These are phyloP conservation scores for Boletus semigastroideus DNA, from an alignment of 1,284 basidiomycete genomes.

Conservation along the genomic window DNA sequence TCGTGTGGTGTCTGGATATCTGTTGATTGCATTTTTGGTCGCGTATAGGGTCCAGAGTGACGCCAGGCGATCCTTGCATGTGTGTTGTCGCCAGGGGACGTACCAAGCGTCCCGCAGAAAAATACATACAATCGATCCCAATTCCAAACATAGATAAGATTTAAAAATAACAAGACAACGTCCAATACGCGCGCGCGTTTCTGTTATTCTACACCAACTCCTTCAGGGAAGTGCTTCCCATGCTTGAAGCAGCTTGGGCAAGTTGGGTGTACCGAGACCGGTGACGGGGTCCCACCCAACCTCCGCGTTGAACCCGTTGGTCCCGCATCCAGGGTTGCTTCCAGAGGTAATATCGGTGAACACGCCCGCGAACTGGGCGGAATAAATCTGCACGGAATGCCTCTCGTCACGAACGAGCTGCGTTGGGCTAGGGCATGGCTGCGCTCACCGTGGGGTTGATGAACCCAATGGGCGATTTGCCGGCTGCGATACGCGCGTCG, in stretches of 20 bases:
- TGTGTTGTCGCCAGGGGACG: too few species aligned
- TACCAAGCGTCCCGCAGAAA: too few species aligned
- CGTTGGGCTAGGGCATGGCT: background rate
- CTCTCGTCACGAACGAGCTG: background rate
- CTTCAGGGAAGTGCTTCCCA: constrained; percentile 7
- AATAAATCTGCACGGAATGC: constrained; percentile 15
- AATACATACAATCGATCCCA: too few species aligned
- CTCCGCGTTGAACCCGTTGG: constrained; percentile 33
- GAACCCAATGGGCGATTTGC: constrained; percentile 39
- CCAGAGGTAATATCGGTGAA: constrained; percentile 46
- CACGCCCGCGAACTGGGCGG: constrained; percentile 7
- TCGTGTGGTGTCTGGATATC: background rate
- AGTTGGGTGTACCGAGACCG: constrained; percentile 33
- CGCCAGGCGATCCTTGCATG: too few species aligned
- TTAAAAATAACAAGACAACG: too few species aligned
- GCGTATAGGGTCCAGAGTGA: too few species aligned
- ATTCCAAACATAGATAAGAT: too few species aligned
- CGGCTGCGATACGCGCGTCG: constrained; percentile 40
- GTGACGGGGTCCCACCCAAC: constrained; percentile 40
- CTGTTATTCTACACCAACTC: background rate
- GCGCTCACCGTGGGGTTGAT: constrained; percentile 33
- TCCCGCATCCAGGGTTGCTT: constrained; percentile 38
- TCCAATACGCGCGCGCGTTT: too few species aligned
- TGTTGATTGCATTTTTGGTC: too few species aligned
- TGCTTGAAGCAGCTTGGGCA: constrained; percentile 18